These are phyloP conservation scores for Fusarium clavum DNA, from an alignment of 2,329 filamentous ascomycete genomes.

Conservation along the genomic window DNA sequence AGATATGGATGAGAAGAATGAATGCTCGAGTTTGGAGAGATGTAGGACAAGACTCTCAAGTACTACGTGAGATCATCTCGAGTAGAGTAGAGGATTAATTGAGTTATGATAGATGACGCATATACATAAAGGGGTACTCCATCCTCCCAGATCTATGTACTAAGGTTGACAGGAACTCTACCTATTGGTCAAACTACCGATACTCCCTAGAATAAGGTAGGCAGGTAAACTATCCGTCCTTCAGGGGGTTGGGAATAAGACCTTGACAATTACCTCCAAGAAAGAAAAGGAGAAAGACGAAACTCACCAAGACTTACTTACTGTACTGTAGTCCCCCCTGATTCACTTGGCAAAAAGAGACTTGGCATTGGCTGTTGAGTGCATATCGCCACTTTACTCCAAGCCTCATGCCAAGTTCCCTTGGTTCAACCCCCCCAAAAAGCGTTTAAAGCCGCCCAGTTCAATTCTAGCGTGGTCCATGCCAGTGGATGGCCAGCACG, in stretches of 20 bases:
- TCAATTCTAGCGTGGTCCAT: conserved; percentile 3
- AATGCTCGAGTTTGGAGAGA: neutral
- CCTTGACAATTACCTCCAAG: neutral
- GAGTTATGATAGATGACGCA: conserved; percentile 3
- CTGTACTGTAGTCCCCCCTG: conserved; percentile 4
- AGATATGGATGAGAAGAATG: neutral
- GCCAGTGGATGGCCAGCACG: neutral
- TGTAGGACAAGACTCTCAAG: neutral
- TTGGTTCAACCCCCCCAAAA: neutral
- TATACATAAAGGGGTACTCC: conserved; percentile 2
- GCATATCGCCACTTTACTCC: conserved; percentile 16
- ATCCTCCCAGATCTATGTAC: conserved; percentile 11
- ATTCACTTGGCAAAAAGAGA: conserved; percentile 25
- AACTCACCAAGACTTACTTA: neutral
- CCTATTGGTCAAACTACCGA: conserved; percentile 9
- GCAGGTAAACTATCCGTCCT: neutral
- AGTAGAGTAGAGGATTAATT: neutral
- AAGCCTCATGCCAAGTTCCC: neutral
- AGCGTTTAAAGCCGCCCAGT: conserved; percentile 25
- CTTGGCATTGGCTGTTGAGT: neutral
- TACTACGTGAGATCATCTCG: neutral
- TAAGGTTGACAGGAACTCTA: conserved; percentile 6
- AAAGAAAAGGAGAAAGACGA: conserved; percentile 12
- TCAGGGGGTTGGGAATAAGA: conserved; percentile 10
- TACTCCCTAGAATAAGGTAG: neutral